Evolutionary conservation across 2,329 filamentous ascomycete genomes (phyloP), one percentile per base, ranked within the genome.

Genomic region (Talaromyces sp.): DNA sequence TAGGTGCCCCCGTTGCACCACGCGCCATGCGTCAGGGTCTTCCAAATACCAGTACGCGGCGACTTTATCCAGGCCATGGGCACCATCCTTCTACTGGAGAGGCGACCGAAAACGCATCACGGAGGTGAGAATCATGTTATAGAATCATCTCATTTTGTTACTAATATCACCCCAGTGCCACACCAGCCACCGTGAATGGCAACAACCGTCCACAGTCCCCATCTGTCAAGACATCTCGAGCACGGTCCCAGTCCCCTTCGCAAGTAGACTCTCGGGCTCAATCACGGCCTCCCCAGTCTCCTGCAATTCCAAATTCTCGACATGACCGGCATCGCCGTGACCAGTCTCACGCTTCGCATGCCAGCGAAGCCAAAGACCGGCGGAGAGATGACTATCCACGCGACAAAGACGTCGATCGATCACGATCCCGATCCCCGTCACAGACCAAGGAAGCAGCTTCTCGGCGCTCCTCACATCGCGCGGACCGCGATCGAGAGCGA

Each of bases 11-110:
- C 30, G 96, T 90, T 59, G 95, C 93, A 10, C 95, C 95, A 55
- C 93, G 95, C 77, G 95, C 95, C 19, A 96, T 98, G 91, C 85
- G 93, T 65, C 89, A 95, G 75, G 92, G 92, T 32, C 81, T 92
- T 11, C 90, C 91, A 57, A 96, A 96, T 74, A 93, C 88, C 61
- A 91, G 90, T 67, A 84, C 90, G 65, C 85, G 89, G 68, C 76
- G 82, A 73, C 88, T 74, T 19, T 78, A 79, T 62, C 72, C 77
- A 17, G 68, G 70, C 56, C 69, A 72, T 57, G 74, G 71, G 55
- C 71, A 72, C 60, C 69, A 69, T 44, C 58, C 68, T 4, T 55
- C 66, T 28, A 58, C 69, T 6, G 58, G 67, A 15, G 64, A 59
- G 49, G 68, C 58, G 44, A 64, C 64, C 1, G 61, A 66, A 10